A percentile compares a stretch with the other conserved stretches of the same genome.
Evolutionary conservation across 208 protist species (phyloP).

Genomic region (Trypanosoma melophagium): DNA sequence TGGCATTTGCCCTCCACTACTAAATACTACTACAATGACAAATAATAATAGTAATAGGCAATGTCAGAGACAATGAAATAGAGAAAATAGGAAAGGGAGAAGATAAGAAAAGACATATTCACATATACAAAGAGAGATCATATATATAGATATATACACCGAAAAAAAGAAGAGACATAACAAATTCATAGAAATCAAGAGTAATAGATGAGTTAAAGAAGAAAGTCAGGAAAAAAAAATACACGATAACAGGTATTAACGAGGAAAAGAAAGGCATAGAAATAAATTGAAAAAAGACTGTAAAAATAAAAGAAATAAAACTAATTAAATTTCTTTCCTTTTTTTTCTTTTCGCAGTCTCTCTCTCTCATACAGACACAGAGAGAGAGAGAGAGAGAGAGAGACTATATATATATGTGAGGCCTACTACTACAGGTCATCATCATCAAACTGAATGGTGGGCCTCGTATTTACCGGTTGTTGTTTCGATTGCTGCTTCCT

Average conservation of each 20-base stretch:
- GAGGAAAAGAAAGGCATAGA: not conserved
- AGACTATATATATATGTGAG: too few species aligned
- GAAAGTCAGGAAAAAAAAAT: too few species aligned
- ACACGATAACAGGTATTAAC: not conserved
- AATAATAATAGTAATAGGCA: not conserved
- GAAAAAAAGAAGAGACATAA: too few species aligned
- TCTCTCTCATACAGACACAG: too few species aligned
- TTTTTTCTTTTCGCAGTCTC: too few species aligned
- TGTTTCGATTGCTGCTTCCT: not conserved
- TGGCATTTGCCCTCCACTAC: conserved; percentile 42
- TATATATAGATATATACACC: not conserved
- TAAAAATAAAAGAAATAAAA: conserved; percentile 6
- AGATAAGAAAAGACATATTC: not conserved
- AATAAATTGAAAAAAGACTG: conserved; percentile 1
- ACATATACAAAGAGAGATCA: not conserved
- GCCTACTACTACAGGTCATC: conserved; percentile 20
- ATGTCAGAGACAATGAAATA: not conserved
- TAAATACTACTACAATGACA: not conserved
- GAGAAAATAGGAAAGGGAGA: conserved; percentile 10
- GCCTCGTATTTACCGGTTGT: not conserved
- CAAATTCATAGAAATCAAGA: too few species aligned
- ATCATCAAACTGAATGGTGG: conserved; percentile 13
- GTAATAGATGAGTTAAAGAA: too few species aligned
- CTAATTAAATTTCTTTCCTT: not conserved
- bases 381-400: too few species aligned